Percentiles rank a stretch among this genome's conserved stretches.
Conservation (phyloP, 345 rosid genomes). For the Euphorbia lathyris region DNA sequence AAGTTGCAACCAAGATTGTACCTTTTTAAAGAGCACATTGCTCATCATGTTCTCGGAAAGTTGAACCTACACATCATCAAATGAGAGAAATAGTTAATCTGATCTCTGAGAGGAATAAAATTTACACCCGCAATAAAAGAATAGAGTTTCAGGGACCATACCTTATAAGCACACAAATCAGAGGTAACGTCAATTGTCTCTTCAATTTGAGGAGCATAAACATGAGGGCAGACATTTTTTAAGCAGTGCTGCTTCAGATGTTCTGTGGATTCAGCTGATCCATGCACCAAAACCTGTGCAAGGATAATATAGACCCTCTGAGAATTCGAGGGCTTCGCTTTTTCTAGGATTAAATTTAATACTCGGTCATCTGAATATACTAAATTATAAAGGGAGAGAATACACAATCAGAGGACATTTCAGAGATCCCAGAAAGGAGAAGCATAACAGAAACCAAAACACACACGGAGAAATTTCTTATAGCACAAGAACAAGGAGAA, state of each 20-base stretch:
- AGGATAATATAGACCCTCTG: not conserved
- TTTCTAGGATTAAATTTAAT: not conserved
- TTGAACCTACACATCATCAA: conserved; percentile 62
- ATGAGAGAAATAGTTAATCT: conserved; percentile 17
- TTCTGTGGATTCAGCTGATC: conserved; percentile 95
- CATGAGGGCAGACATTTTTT: conserved; percentile 80
- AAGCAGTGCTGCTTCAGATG: conserved; percentile 93
- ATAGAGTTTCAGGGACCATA: conserved; percentile 20
- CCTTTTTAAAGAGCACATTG: conserved; percentile 92
- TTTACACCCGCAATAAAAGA: not conserved
- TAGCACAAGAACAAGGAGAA: not conserved
- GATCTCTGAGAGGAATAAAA: conserved; percentile 1
- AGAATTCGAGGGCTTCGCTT: not conserved
- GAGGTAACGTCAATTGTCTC: conserved; percentile 93
- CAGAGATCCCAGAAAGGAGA: not conserved
- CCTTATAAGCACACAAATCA: conserved; percentile 96
- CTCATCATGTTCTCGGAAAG: conserved; percentile 97
- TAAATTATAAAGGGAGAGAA: not conserved
- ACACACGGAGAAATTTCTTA: conserved; percentile 3
- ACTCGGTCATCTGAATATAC: not conserved
- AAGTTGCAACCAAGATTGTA: conserved; percentile 17
- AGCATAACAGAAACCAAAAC: not conserved
- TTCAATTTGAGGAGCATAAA: conserved; percentile 87
- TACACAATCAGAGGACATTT: not conserved
- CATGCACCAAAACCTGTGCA: conserved; percentile 89